A percentile compares a stretch with the other conserved stretches of the same genome.
Conservation (phyloP, 2,329 filamentous ascomycete genomes). For the Scedosporium minutisporum region DNA sequence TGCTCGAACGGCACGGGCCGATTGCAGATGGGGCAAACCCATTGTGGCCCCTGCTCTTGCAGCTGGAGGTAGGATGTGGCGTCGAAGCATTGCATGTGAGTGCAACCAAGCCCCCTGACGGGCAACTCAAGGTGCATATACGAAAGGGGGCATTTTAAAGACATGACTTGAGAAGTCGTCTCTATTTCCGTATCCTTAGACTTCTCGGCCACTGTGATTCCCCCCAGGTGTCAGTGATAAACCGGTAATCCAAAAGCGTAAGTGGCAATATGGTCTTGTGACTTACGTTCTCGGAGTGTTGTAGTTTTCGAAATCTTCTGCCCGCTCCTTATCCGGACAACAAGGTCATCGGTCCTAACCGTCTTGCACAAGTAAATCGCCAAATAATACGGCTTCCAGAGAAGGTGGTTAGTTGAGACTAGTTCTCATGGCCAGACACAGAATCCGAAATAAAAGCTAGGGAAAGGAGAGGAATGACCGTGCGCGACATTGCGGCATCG, state of each 20-base stretch:
- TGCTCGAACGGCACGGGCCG: slow-evolving; percentile 72
- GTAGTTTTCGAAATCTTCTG: slow-evolving; percentile 69
- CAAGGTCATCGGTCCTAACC: slow-evolving; percentile 61
- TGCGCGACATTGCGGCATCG: not conserved
- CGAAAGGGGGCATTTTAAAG: slow-evolving; percentile 84
- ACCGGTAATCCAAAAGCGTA: not conserved
- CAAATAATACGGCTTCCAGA: slow-evolving; percentile 58
- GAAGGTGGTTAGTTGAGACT: slow-evolving; percentile 11
- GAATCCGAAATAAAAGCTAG: not conserved
- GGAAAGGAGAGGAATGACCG: not conserved
- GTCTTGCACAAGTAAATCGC: slow-evolving; percentile 67
- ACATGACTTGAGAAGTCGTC: slow-evolving; percentile 78
- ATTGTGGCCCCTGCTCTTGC: slow-evolving; percentile 92
- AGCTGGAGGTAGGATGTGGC: slow-evolving; percentile 84
- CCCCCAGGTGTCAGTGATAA: not conserved
- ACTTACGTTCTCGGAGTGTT: slow-evolving; percentile 75
- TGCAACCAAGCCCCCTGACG: slow-evolving; percentile 69
- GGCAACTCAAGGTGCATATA: slow-evolving; percentile 74
- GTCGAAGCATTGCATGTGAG: slow-evolving; percentile 92
- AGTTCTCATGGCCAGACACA: slow-evolving; percentile 10
- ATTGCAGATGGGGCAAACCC: slow-evolving; percentile 92
- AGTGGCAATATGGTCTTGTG: not conserved
- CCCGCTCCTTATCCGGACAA: slow-evolving; percentile 53
- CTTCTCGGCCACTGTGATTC: slow-evolving; percentile 60
- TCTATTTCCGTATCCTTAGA: slow-evolving; percentile 83